A percentile compares a stretch with the other conserved stretches of the same genome.
Conservation (phyloP, 371 early-diverging fungal species). For the Rhizopus sp. region DNA sequence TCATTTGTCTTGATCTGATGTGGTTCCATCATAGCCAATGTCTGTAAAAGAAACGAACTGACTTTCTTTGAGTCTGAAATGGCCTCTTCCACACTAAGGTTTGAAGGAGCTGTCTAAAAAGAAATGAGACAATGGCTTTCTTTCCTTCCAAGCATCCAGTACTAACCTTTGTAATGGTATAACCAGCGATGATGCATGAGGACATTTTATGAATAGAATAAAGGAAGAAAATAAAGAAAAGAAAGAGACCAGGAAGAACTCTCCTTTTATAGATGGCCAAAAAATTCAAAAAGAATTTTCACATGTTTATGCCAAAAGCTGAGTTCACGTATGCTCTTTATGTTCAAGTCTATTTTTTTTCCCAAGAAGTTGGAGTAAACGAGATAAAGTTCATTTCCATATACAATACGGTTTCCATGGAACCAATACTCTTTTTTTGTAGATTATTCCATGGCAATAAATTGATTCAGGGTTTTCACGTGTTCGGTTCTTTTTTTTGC, state of each 20-base stretch:
- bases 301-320: slow-evolving; percentile 1
- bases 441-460: no score
- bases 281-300: neutral
- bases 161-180: slow-evolving; percentile 21
- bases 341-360: no score
- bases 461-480: no score
- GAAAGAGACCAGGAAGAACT: neutral
- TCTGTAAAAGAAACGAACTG: slow-evolving; percentile 32
- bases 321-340: no score
- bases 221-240: slow-evolving; percentile 2
- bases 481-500: no score
- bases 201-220: slow-evolving; percentile 1
- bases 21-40: slow-evolving; percentile 39
- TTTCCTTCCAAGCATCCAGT: neutral
- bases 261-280: neutral
- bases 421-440: no score
- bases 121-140: neutral
- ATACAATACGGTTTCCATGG: no score
- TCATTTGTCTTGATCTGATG: slow-evolving; percentile 38
- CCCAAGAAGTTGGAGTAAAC: neutral
- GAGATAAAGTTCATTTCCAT: neutral
- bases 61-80: slow-evolving; percentile 27
- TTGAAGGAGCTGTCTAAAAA: slow-evolving; percentile 28
- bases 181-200: slow-evolving; percentile 28
- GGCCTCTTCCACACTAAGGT: slow-evolving; percentile 36